Base-by-base conservation (phyloP, 768 basidiomycete species). In the Crucibulum laeve region DNA sequence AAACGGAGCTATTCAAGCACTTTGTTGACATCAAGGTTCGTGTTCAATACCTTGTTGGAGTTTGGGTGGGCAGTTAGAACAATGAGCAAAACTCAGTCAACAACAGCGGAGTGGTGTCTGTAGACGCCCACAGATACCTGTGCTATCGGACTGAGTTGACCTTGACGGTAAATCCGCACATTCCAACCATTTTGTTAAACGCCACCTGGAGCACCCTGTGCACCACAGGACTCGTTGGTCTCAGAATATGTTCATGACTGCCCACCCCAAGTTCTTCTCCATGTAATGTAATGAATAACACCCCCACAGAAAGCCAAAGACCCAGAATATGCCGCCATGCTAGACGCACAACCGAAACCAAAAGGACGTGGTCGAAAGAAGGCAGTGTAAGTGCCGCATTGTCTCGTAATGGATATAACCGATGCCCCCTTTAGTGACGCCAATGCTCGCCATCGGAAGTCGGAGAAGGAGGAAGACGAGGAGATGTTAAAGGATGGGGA, bases 381-480 rank as follows among this genome's bases (percentile, higher is more conserved):
- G 59, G 79, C 80, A 5, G 62, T 67, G 85, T 87, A 67, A 30
- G 83, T 73, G 32, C 34, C 24, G 44, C 22, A 17, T 21, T 43
- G 19, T 19, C 37, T 37, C 23, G 24, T 34, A 18, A 7, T 6
- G 4, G n/a, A n/a, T n/a, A n/a, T n/a, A n/a, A n/a, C n/a, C n/a
- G n/a, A n/a, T n/a, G n/a, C n/a, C n/a, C n/a, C n/a, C 28, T 30
- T 30, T 52, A 91, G 87, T 42, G 91, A 89, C 49, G 79, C 82
- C 38, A 82, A 61, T 38, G 77, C 85, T 21, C 85, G 94, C 7
- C 91, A 93, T 57, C 81, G 95, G 42, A 96, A 93, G 62, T 93
- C 91, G 0, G 96, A 99, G 64, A 96, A 96, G 65, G 96, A 99
- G 57, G 96, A 98, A 61, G 96, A 98, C 43, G 93, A 95, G 50